These are phyloP conservation scores for Leishmania braziliensis DNA, from an alignment of 208 protist genomes.

Conservation along the genomic window DNA sequence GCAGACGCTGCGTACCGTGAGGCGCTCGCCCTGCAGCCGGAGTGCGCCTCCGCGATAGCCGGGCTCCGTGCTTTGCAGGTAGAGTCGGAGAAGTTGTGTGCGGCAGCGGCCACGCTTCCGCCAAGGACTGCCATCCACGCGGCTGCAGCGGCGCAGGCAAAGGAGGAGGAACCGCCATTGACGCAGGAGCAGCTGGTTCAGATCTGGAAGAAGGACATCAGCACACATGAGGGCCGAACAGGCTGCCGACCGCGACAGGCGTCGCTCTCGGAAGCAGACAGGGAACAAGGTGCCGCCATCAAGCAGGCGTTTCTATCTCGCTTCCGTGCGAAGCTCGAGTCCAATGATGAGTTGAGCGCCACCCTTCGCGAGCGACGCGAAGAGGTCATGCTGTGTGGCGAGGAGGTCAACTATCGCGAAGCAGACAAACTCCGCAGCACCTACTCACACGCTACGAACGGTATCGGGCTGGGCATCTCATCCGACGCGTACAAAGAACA, in stretches of 20 bases:
- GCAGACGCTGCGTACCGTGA: slow-evolving; percentile 74
- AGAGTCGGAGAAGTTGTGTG: slow-evolving; percentile 24
- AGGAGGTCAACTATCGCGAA: slow-evolving; percentile 64
- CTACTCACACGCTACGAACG: slow-evolving; percentile 64
- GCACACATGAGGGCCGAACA: slow-evolving; percentile 40
- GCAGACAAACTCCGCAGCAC: slow-evolving; percentile 40
- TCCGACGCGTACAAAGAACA: slow-evolving; percentile 76
- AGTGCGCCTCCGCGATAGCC: slow-evolving; percentile 37
- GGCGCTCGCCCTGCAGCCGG: slow-evolving; percentile 57
- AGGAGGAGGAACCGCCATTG: slow-evolving; percentile 18
- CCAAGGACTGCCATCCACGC: neutral
- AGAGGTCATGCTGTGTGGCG: slow-evolving; percentile 42
- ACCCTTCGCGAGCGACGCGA: slow-evolving; percentile 40
- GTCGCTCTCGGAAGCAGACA: slow-evolving; percentile 48
- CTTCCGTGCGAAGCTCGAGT: slow-evolving; percentile 60
- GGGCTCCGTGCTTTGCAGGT: slow-evolving; percentile 49
- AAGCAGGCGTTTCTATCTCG: slow-evolving; percentile 53
- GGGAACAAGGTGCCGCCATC: slow-evolving; percentile 38
- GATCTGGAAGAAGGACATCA: slow-evolving; percentile 53
- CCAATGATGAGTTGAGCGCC: slow-evolving; percentile 30
- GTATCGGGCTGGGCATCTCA: slow-evolving; percentile 74
- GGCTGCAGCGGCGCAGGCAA: neutral
- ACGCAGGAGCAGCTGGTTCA: slow-evolving; percentile 34
- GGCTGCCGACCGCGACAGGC: slow-evolving; percentile 47
- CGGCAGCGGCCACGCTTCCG: slow-evolving; percentile 3